phyloP scores from a whole-genome alignment of 1,139 yeast species.

The Suhomyces guaymorum region DNA sequence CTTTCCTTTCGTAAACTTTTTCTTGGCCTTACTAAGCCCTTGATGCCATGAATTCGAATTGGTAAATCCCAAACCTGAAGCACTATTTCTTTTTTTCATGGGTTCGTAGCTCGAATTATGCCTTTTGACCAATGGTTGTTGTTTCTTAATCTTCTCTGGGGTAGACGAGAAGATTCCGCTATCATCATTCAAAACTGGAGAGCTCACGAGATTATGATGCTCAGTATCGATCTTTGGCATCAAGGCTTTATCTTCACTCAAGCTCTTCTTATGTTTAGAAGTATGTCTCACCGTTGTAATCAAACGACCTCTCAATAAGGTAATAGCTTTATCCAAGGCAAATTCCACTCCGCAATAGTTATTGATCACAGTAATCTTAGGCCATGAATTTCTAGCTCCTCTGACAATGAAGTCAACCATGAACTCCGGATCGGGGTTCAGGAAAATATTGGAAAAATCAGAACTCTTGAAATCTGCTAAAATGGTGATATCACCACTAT shows the following conservation, averaged over 20 bases:
- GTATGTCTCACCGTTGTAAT: constrained; percentile 40
- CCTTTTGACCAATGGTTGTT: constrained; percentile 8
- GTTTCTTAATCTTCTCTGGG: constrained; percentile 2
- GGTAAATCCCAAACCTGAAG: constrained; percentile 7
- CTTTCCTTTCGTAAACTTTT: constrained; percentile 23
- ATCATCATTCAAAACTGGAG: constrained; percentile 25
- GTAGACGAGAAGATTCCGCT: constrained; percentile 5
- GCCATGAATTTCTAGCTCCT: constrained; percentile 95
- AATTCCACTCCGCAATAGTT: constrained; percentile 91
- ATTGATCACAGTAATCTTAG: constrained; percentile 75
- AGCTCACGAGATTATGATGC: constrained; percentile 24
- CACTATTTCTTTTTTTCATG: constrained; percentile 3
- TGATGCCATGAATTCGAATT: constrained; percentile 4
- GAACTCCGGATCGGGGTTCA: constrained; percentile 79
- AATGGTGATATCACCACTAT: constrained; percentile 92
- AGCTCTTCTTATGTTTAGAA: constrained; percentile 15
- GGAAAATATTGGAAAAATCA: constrained; percentile 64
- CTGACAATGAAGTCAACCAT: constrained; percentile 68
- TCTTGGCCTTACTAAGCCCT: constrained; percentile 5
- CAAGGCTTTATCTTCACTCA: constrained; percentile 6
- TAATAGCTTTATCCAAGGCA: constrained; percentile 78
- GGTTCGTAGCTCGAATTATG: constrained; percentile 18
- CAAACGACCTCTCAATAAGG: constrained; percentile 63
- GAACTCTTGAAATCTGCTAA: constrained; percentile 66
- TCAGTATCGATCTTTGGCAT: constrained; percentile 2